These are phyloP conservation scores for Paraglomus brasilianum DNA, from an alignment of 192 early-diverging fungal genomes.

Conservation along the genomic window DNA sequence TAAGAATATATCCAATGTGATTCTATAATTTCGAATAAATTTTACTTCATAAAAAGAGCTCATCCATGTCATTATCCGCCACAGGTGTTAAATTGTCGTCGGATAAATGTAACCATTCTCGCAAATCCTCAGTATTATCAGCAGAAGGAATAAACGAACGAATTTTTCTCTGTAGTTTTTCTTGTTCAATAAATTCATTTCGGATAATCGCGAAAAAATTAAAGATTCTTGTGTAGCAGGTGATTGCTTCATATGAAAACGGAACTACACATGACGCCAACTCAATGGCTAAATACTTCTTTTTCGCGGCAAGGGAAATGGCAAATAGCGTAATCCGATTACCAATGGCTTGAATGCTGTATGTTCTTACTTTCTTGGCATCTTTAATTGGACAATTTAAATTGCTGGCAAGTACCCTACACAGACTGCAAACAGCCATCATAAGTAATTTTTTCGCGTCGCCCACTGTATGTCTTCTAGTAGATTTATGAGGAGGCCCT, in stretches of 20 bases:
- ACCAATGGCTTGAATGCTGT: constrained; percentile 25
- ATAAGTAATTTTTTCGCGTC: constrained; percentile 28
- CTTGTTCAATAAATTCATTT: constrained; percentile 28
- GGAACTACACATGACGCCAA: constrained; percentile 26
- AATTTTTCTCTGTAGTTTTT: constrained; percentile 25
- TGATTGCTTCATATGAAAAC: constrained; percentile 3
- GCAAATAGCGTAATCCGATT: constrained; percentile 23
- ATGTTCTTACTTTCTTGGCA: constrained; percentile 16
- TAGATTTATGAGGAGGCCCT: constrained; percentile 22
- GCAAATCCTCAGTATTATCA: not conserved
- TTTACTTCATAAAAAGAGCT: constrained; percentile 19
- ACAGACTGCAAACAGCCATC: constrained; percentile 26
- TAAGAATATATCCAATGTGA: too few relatives aligned
- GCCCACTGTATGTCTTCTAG: constrained; percentile 9
- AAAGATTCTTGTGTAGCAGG: constrained; percentile 18
- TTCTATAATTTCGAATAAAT: too few relatives aligned
- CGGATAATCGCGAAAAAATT: constrained; percentile 26
- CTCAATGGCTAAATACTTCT: constrained; percentile 21
- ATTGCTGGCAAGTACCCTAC: constrained; percentile 15
- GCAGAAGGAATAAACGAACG: constrained; percentile 25
- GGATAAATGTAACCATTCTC: not conserved
- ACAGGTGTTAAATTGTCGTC: constrained; percentile 11
- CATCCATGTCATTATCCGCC: not conserved
- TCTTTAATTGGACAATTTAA: constrained; percentile 19
- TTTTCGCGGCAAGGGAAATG: constrained; percentile 15